Percentiles rank a stretch among this genome's conserved stretches.
phyloP scores from a whole-genome alignment of 2,329 filamentous ascomycete species.

The Aplosporella prunicola region DNA sequence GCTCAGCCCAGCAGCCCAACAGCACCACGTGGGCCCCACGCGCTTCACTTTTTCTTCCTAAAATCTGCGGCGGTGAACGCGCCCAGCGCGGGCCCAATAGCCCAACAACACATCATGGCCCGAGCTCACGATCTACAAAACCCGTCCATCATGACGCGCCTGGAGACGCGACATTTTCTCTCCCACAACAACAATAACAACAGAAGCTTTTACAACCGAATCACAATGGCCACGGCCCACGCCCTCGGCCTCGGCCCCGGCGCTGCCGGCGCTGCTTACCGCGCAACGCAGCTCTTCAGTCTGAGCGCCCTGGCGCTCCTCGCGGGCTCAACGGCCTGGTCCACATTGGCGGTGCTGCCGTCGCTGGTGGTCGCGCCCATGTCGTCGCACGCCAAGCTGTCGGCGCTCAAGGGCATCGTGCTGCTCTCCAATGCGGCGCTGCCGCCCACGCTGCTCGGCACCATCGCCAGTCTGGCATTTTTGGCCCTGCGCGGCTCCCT shows the following conservation, averaged over 20 bases:
- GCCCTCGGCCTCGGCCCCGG: not conserved
- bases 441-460: constrained; percentile 1
- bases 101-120: too few relatives aligned
- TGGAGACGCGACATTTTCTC: too few relatives aligned
- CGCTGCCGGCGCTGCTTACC: too few relatives aligned
- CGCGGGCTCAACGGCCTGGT: constrained; percentile 1
- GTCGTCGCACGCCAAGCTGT: constrained; percentile 4
- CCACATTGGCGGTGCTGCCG: not conserved
- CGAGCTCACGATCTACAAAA: too few relatives aligned
- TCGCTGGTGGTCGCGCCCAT: constrained; percentile 5
- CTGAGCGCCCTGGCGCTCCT: constrained; percentile 1
- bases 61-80: too few relatives aligned
- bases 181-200: too few relatives aligned
- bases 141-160: too few relatives aligned
- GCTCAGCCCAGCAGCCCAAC: too few relatives aligned
- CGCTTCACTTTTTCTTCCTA: too few relatives aligned
- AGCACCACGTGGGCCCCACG: too few relatives aligned
- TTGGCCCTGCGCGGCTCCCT: not conserved
- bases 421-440: constrained; percentile 4
- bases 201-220: too few relatives aligned
- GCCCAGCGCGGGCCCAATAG: too few relatives aligned
- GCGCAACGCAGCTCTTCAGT: constrained; percentile 2
- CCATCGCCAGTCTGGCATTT: constrained; percentile 3
- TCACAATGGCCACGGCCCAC: not conserved
- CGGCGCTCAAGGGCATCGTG: constrained; percentile 4